A percentile compares a stretch with the other conserved stretches of the same genome.
These are phyloP conservation scores for Jatropha multifida DNA, from an alignment of 441 rosid species.

Conservation along the genomic window DNA sequence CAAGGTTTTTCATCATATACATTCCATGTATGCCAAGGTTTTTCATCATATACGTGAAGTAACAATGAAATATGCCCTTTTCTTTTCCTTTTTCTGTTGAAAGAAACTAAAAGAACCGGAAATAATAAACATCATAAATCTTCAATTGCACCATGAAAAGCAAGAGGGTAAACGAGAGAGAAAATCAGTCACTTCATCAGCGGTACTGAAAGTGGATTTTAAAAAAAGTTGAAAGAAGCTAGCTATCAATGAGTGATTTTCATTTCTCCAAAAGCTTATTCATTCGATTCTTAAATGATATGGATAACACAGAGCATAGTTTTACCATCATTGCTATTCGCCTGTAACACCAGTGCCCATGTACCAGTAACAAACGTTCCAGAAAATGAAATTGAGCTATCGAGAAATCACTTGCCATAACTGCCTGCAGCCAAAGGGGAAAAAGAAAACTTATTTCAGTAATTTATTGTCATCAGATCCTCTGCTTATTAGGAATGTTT, in stretches of 20 bases:
- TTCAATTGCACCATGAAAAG: background rate
- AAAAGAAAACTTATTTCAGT: slow-evolving; percentile 20
- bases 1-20: background rate
- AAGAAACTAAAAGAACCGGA: background rate
- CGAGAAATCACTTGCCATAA: slow-evolving; percentile 95
- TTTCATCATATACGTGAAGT: background rate
- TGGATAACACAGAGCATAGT: slow-evolving; percentile 10
- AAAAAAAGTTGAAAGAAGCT: background rate
- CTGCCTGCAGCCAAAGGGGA: slow-evolving; percentile 55
- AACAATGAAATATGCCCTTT: background rate
- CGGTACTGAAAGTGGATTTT: background rate
- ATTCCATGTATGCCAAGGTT: background rate
- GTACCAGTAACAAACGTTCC: slow-evolving; percentile 79
- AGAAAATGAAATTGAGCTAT: slow-evolving; percentile 83
- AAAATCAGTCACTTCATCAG: background rate
- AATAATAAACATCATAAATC: background rate
- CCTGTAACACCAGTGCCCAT: slow-evolving; percentile 99
- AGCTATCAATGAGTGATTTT: background rate
- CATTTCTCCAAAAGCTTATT: background rate
- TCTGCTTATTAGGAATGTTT: slow-evolving; percentile 3
- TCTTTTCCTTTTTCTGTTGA: background rate
- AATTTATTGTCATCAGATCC: slow-evolving; percentile 10
- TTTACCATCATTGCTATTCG: slow-evolving; percentile 85
- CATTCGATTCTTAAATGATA: background rate
- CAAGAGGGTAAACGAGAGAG: background rate